phyloP scores from a whole-genome alignment of 441 rosid genomes.

The Manihot esculenta region DNA sequence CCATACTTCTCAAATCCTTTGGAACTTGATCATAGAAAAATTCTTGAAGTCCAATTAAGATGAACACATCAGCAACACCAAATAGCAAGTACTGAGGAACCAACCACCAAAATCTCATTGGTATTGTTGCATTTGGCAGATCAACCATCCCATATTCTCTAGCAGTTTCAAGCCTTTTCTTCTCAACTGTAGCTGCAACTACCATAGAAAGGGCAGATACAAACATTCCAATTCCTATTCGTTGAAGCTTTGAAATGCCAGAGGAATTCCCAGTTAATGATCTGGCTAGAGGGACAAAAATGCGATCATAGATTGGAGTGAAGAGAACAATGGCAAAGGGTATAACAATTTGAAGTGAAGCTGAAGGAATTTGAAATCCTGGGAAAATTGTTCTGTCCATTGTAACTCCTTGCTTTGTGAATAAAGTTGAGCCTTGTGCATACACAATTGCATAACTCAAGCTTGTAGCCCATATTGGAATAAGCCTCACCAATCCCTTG shows the following conservation, averaged over 20 bases:
- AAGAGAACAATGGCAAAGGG: conserved; percentile 40
- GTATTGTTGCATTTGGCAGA: conserved; percentile 39
- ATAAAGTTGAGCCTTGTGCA: conserved; percentile 50
- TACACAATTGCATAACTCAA: conserved; percentile 32
- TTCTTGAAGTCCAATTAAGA: conserved; percentile 62
- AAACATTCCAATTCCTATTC: conserved; percentile 54
- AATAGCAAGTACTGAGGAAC: conserved; percentile 52
- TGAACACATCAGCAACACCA: conserved; percentile 44
- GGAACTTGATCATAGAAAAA: conserved; percentile 69
- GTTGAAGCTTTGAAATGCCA: conserved; percentile 57
- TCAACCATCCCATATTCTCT: conserved; percentile 43
- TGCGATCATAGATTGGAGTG: conserved; percentile 52
- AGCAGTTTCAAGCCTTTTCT: conserved; percentile 42
- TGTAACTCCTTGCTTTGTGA: conserved; percentile 63
- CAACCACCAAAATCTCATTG: conserved; percentile 63
- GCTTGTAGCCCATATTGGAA: conserved; percentile 39
- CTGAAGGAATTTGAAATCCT: conserved; percentile 45
- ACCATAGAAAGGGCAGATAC: conserved; percentile 38
- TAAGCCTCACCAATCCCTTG: conserved; percentile 34
- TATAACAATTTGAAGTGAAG: conserved; percentile 52
- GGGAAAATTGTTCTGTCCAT: conserved; percentile 48
- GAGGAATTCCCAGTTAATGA: conserved; percentile 36
- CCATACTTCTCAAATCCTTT: conserved; percentile 46
- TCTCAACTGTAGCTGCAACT: conserved; percentile 50
- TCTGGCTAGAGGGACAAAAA: conserved; percentile 44